Base-by-base conservation (phyloP, 2,329 filamentous ascomycete species). In the Canariomyces notabilis region DNA sequence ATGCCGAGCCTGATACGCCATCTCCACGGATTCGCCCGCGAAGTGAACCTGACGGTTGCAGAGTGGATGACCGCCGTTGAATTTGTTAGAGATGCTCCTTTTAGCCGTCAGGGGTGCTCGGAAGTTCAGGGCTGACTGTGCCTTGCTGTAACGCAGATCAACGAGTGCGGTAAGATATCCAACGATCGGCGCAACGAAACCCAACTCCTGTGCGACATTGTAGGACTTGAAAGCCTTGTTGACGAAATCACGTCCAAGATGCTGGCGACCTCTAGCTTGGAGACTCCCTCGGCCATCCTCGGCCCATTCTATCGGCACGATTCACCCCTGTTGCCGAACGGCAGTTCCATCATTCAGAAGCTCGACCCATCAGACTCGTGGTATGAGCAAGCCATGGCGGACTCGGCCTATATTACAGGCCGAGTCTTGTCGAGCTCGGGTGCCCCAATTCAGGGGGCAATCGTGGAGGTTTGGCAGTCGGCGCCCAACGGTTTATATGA, bases 241-340 rank as follows among this genome's bases (percentile, higher is more conserved):
- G 80, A 85, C 57, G 78, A 83, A 57, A 83, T 84, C 55, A 82
- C 80, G 14, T 78, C 76, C 64, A 80, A 76, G 50, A 42, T 48
- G 23, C 71, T 77, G 36, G 76, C 74, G 16, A 53, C 50, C 6
- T 55, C 56, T 14, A 44, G 26, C 20, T 41, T 49, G 6, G 50
- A 54, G 6, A 85, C 82, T 3, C 73, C 80, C 15, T 82, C 80
- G 15, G 78, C 82, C 36, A 83, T 86, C 50, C 73, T 87, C 2
- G 83, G 83, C 1, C 83, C 83, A 2, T 87, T 87, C 66, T 86
- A 80, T 73, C 72, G 80, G n/a, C 68, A 76, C 46, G 71, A 85
- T 53, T 78, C 82, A 0, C 80, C 82, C 4, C 65, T 72, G 42
- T 70, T 77, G 43, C 59, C 73, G 19, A 80, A 79, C 61, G 82